phyloP scores from a whole-genome alignment of 75 land plant species.

The Ceratopteris richardii region DNA sequence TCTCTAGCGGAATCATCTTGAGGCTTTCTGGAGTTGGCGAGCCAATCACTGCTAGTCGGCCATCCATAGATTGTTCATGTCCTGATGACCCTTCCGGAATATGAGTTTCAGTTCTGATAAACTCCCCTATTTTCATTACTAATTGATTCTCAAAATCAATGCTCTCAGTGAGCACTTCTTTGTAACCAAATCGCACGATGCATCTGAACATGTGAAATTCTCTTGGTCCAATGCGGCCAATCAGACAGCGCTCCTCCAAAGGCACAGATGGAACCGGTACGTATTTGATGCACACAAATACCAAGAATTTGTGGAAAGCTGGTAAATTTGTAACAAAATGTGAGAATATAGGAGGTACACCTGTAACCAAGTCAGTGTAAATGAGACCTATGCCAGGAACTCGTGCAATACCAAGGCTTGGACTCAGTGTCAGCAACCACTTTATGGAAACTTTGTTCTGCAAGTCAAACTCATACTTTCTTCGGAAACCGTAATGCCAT shows the following conservation, averaged over 20 bases:
- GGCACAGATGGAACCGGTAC: conserved; percentile 35
- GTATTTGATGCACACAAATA: conserved; percentile 47
- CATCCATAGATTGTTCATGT: conserved; percentile 15
- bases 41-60: conserved; percentile 38
- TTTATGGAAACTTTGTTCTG: conserved; percentile 70
- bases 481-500: conserved; percentile 81
- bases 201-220: conserved; percentile 40
- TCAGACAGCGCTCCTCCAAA: conserved; percentile 28
- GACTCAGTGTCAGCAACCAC: conserved; percentile 31
- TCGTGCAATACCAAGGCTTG: conserved; percentile 40
- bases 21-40: conserved; percentile 8
- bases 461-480: conserved; percentile 72
- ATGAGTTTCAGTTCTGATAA: conserved; percentile 30
- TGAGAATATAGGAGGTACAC: conserved; percentile 43
- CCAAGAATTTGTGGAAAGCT: conserved; percentile 43
- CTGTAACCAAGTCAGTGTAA: conserved; percentile 38
- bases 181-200: conserved; percentile 54
- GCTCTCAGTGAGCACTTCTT: conserved; percentile 34
- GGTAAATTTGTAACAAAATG: conserved; percentile 56
- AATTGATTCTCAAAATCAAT: conserved; percentile 46
- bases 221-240: conserved; percentile 40
- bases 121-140: conserved; percentile 36
- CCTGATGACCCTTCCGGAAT: conserved; percentile 3
- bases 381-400: conserved; percentile 47
- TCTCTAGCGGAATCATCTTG: background rate